A percentile compares a stretch with the other conserved stretches of the same genome.
Conservation (phyloP, 2,329 filamentous ascomycete species). For the Fusarium sp. region DNA sequence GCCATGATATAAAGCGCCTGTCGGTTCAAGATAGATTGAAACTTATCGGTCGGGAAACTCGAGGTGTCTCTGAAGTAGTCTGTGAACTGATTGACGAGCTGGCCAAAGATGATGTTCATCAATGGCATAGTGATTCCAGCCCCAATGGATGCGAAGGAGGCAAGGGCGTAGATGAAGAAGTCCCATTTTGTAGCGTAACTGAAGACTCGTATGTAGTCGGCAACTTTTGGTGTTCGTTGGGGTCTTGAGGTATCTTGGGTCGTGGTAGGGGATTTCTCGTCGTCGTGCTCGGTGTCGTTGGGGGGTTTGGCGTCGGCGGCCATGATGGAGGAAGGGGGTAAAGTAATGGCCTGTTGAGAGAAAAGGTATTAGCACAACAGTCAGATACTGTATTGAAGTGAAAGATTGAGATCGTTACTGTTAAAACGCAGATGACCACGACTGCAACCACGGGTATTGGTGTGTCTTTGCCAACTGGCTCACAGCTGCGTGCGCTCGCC, state of each 20-base stretch:
- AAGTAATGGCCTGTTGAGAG: rapidly evolving
- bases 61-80: slow-evolving; percentile 38
- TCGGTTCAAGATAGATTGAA: slow-evolving; percentile 15
- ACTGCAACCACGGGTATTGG: background rate
- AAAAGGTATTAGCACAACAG: background rate
- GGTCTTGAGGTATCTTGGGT: background rate
- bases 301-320: background rate
- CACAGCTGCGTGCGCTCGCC: background rate
- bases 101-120: slow-evolving; percentile 51
- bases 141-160: slow-evolving; percentile 45
- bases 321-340: background rate
- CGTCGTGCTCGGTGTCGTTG: background rate
- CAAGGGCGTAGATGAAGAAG: slow-evolving; percentile 42
- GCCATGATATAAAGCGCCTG: slow-evolving; percentile 43
- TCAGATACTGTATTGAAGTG: rapidly evolving
- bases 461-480: background rate
- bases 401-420: background rate
- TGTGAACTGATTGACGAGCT: slow-evolving; percentile 44
- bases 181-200: slow-evolving; percentile 47
- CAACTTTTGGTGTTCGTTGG: slow-evolving; percentile 21
- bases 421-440: background rate
- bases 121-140: slow-evolving; percentile 48
- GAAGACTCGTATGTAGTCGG: slow-evolving; percentile 43
- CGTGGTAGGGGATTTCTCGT: background rate
- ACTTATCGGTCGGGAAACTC: slow-evolving; percentile 11